Conservation (phyloP, 257 asterid species). For the Handroanthus guayacan region DNA sequence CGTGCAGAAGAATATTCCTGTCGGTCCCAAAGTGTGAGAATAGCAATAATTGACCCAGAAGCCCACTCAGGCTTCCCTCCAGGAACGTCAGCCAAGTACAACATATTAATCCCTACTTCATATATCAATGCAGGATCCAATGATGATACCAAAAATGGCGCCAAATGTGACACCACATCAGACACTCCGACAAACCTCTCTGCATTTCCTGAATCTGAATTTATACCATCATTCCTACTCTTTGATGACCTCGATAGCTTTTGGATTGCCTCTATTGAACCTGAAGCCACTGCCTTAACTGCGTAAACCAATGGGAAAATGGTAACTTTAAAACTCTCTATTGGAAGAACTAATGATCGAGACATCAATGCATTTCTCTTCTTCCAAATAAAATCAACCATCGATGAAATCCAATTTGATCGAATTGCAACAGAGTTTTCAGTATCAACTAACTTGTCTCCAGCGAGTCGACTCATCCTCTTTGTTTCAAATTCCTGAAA, state of each 20-base stretch:
- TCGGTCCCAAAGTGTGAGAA: slow-evolving; percentile 94
- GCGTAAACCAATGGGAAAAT: slow-evolving; percentile 80
- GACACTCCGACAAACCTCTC: slow-evolving; percentile 86
- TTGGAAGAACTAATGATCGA: slow-evolving; percentile 73
- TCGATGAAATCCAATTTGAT: slow-evolving; percentile 80
- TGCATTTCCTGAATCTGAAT: slow-evolving; percentile 55
- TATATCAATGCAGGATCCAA: slow-evolving; percentile 87
- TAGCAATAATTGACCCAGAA: slow-evolving; percentile 76
- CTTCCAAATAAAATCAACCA: slow-evolving; percentile 83
- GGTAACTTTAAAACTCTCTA: slow-evolving; percentile 82
- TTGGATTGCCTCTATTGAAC: slow-evolving; percentile 72
- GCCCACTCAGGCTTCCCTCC: slow-evolving; percentile 99
- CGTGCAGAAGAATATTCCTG: slow-evolving; percentile 93
- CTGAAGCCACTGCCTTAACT: slow-evolving; percentile 84
- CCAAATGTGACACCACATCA: slow-evolving; percentile 87
- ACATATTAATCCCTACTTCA: slow-evolving; percentile 92
- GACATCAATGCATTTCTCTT: slow-evolving; percentile 74
- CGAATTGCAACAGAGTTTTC: slow-evolving; percentile 87
- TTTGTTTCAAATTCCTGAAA: slow-evolving; percentile 92
- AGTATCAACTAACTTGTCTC: slow-evolving; percentile 89
- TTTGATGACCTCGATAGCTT: slow-evolving; percentile 74
- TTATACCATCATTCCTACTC: slow-evolving; percentile 35
- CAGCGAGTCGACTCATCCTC: slow-evolving; percentile 90
- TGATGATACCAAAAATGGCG: slow-evolving; percentile 83
- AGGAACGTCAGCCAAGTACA: slow-evolving; percentile 91